phyloP scores from a whole-genome alignment of 225 moss, liverwort and hornwort species.

The Polytrichum formosum region DNA sequence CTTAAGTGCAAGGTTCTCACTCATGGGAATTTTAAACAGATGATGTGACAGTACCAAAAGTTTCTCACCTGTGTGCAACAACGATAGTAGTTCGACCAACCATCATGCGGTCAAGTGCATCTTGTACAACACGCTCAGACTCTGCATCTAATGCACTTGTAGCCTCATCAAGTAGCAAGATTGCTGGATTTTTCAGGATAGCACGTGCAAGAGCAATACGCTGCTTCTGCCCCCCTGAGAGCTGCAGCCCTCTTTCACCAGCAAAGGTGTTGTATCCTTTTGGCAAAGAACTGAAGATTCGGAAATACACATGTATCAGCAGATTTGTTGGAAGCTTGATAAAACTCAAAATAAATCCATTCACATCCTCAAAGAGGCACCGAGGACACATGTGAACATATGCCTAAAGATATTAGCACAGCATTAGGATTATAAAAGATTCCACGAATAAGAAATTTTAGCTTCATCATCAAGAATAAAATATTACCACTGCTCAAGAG shows the following conservation, averaged over 20 bases:
- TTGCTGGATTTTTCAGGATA: slow-evolving; percentile 59
- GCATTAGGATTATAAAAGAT: too few species aligned
- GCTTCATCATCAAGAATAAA: too few species aligned
- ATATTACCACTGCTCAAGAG: too few species aligned
- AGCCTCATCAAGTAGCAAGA: slow-evolving; percentile 70
- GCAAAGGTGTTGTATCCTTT: slow-evolving; percentile 57
- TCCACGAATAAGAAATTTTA: too few species aligned
- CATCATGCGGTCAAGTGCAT: slow-evolving; percentile 67
- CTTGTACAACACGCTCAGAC: slow-evolving; percentile 65
- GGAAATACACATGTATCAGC: background rate
- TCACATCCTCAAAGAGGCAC: too few species aligned
- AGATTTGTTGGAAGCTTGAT: too few species aligned
- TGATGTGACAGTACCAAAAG: background rate
- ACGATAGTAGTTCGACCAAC: slow-evolving; percentile 56
- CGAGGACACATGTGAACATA: too few species aligned
- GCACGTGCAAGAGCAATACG: slow-evolving; percentile 69
- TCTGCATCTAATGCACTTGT: slow-evolving; percentile 68
- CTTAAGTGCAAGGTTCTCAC: too few species aligned
- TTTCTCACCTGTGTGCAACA: slow-evolving; percentile 55
- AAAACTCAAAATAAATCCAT: too few species aligned
- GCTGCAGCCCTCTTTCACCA: slow-evolving; percentile 64
- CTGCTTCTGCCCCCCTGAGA: slow-evolving; percentile 74
- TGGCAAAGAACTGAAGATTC: slow-evolving; percentile 36
- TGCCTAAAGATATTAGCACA: too few species aligned
- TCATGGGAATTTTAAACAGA: too few species aligned